phyloP scores from a whole-genome alignment of 2,329 filamentous ascomycete species.

The Penicillium sp. region DNA sequence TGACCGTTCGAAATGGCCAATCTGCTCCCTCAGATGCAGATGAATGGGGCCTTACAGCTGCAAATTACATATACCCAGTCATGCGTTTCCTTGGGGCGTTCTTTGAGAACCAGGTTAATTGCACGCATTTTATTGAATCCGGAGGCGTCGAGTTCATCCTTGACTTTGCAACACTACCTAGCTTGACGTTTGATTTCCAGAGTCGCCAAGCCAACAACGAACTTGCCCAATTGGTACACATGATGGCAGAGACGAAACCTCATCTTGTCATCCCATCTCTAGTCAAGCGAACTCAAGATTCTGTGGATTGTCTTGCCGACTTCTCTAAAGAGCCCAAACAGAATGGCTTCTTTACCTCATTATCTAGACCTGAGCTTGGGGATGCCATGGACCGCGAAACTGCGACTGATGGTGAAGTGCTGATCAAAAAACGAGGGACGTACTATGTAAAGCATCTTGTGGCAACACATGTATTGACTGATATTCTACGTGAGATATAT shows the following conservation, averaged over 20 bases:
- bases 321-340: slow-evolving; percentile 55
- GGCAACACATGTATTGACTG: slow-evolving; percentile 70
- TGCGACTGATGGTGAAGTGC: slow-evolving; percentile 28
- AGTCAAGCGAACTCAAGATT: slow-evolving; percentile 66
- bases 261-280: slow-evolving; percentile 78
- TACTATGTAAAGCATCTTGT: slow-evolving; percentile 73
- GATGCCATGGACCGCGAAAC: slow-evolving; percentile 27
- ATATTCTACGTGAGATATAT: slow-evolving; percentile 71
- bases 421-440: slow-evolving; percentile 56
- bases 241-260: slow-evolving; percentile 75
- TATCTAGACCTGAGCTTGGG: slow-evolving; percentile 43
- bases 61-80: slow-evolving; percentile 70
- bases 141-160: slow-evolving; percentile 81
- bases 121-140: slow-evolving; percentile 67
- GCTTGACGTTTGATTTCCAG: slow-evolving; percentile 69
- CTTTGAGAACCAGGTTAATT: slow-evolving; percentile 69
- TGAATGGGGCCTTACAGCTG: slow-evolving; percentile 51
- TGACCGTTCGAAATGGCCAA: slow-evolving; percentile 15
- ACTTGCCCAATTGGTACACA: slow-evolving; percentile 69
- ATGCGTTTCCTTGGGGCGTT: slow-evolving; percentile 75
- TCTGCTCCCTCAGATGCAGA: slow-evolving; percentile 38
- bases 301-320: slow-evolving; percentile 64
- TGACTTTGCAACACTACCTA: slow-evolving; percentile 77
- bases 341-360: slow-evolving; percentile 65
- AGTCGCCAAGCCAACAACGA: slow-evolving; percentile 65